A percentile compares a stretch with the other conserved stretches of the same genome.
Evolutionary conservation across 164 flowering plant species (phyloP).

Genomic region (Tinospora cordifolia): DNA sequence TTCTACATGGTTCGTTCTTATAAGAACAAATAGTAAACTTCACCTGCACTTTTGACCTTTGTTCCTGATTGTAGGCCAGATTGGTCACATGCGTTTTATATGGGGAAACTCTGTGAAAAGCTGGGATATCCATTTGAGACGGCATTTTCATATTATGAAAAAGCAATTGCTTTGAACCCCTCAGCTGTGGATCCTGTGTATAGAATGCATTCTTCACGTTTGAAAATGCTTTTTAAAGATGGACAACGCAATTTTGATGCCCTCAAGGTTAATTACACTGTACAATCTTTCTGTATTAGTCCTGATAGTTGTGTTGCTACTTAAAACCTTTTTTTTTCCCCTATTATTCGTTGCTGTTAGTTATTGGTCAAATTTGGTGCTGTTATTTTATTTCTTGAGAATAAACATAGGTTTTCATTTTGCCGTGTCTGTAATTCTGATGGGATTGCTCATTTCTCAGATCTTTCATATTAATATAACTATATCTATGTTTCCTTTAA

Average conservation of each 20-base stretch:
- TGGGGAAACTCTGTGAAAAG: slow-evolving; percentile 92
- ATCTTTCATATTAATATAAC: too few relatives aligned
- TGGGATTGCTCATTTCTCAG: too few relatives aligned
- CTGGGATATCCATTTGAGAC: slow-evolving; percentile 53
- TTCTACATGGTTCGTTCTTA: not conserved
- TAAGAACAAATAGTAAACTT: not conserved
- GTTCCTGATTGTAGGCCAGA: slow-evolving; percentile 50
- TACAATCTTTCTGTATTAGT: slow-evolving; percentile 1
- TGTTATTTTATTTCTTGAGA: not conserved
- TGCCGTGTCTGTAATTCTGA: too few relatives aligned
- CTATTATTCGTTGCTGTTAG: not conserved
- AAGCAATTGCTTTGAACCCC: slow-evolving; percentile 74
- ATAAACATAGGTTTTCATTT: too few relatives aligned
- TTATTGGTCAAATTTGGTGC: not conserved
- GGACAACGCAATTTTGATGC: slow-evolving; percentile 55
- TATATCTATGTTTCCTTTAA: too few relatives aligned
- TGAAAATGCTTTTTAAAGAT: slow-evolving; percentile 60
- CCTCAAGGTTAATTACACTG: slow-evolving; percentile 43
- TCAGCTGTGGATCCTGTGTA: slow-evolving; percentile 94
- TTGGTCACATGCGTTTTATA: slow-evolving; percentile 87
- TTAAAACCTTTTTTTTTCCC: not conserved
- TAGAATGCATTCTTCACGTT: slow-evolving; percentile 96
- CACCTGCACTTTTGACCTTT: slow-evolving; percentile 2
- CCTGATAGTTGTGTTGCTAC: slow-evolving; percentile 1
- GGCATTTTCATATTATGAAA: slow-evolving; percentile 67